Conservation (phyloP, 768 basidiomycete species). For the Leucocoprinus birnbaumii region DNA sequence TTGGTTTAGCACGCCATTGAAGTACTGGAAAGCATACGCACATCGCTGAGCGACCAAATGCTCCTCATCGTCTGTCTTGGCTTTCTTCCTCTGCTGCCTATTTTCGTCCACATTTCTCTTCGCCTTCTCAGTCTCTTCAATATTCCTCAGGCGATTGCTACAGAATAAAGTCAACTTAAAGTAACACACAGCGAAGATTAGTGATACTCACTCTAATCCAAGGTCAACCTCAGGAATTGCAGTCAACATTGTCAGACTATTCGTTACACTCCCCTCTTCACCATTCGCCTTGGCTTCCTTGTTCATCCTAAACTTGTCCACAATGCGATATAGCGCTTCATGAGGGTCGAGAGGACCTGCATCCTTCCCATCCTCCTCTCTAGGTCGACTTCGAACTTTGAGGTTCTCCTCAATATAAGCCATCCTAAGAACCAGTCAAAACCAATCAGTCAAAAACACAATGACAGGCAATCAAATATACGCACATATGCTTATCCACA, state of each 20-base stretch:
- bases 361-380: conserved; percentile 43
- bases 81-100: conserved; percentile 54
- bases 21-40: too few species aligned
- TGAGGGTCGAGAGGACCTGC: conserved; percentile 60
- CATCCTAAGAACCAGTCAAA: conserved; percentile 60
- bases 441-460: not conserved
- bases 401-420: conserved; percentile 96
- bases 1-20: too few species aligned
- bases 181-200: not conserved
- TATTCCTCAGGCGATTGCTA: conserved; percentile 89
- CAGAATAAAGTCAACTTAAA: not conserved
- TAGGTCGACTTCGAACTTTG: conserved; percentile 60
- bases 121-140: conserved; percentile 96
- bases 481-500: conserved; percentile 98
- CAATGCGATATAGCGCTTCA: conserved; percentile 74
- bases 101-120: conserved; percentile 83
- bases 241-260: conserved; percentile 92
- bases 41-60: conserved; percentile 88
- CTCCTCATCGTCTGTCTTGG: conserved; percentile 60
- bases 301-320: conserved; percentile 61
- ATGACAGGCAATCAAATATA: conserved; percentile 12
- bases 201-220: conserved; percentile 87
- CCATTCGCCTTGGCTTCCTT: conserved; percentile 49
- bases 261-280: conserved; percentile 92
- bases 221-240: conserved; percentile 98